phyloP scores from a whole-genome alignment of 768 basidiomycete species.

The Mycena albidolilacea region DNA sequence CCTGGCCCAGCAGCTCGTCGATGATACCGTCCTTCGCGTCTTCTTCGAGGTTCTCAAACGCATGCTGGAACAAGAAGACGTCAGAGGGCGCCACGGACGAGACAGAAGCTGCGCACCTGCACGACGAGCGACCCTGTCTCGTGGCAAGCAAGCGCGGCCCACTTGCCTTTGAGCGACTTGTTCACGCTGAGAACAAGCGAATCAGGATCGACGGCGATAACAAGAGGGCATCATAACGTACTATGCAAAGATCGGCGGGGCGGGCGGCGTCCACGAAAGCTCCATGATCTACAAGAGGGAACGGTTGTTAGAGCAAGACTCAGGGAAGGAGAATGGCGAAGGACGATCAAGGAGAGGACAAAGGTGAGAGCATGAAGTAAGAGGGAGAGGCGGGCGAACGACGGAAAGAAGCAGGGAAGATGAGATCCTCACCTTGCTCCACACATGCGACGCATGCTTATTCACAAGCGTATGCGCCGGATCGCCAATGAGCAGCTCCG shows the following conservation, averaged over 20 bases:
- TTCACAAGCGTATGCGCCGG: slow-evolving; percentile 90
- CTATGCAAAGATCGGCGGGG: slow-evolving; percentile 77
- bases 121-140: slow-evolving; percentile 94
- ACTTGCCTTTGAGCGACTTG: slow-evolving; percentile 90
- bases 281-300: slow-evolving; percentile 80
- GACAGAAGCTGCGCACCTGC: slow-evolving; percentile 64
- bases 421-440: slow-evolving; percentile 80
- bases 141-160: slow-evolving; percentile 91
- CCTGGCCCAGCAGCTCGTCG: slow-evolving; percentile 81
- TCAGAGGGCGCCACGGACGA: not conserved
- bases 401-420: slow-evolving; percentile 2
- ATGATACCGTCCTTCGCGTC: slow-evolving; percentile 89
- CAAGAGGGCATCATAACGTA: slow-evolving; percentile 55
- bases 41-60: slow-evolving; percentile 89
- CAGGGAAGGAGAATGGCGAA: not conserved
- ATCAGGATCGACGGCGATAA: slow-evolving; percentile 53
- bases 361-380: slow-evolving; percentile 6
- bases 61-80: slow-evolving; percentile 64
- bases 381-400: not conserved
- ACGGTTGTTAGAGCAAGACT: slow-evolving; percentile 22
- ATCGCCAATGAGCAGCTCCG: slow-evolving; percentile 86
- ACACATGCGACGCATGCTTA: slow-evolving; percentile 93
- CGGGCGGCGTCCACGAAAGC: slow-evolving; percentile 86
- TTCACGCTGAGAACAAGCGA: slow-evolving; percentile 76
- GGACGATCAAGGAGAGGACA: slow-evolving; percentile 21